Base-by-base conservation (phyloP, 2,329 filamentous ascomycete species). In the Alternaria gaisen region DNA sequence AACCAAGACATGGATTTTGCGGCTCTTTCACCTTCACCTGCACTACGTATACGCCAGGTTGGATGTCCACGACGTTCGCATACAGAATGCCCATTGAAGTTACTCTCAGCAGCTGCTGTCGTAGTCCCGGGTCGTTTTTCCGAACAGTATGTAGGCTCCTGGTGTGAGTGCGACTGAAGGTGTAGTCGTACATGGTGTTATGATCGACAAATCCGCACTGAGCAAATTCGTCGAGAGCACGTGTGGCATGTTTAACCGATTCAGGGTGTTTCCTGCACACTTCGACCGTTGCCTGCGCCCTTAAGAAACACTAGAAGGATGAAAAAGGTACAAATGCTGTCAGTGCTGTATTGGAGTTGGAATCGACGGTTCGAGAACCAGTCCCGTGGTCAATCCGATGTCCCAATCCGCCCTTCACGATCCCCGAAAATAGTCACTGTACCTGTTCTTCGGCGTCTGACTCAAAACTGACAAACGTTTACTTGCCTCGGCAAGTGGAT, bases 1-100 rank as follows among this genome's bases (percentile, higher is more conserved):
- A 28, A 32, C 40, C 16, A 22, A 5, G 9, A 3, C 18, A 9
- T 1, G 1, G 2, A 2, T 4, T 8, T 4, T 28, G 5, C 11
- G 22, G 11, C 48, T 3, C 48, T 26, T 41, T 52, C 48, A 41
- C 48, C 48, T 52, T 10, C 48, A 52, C 48, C 24, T 10, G n/a
- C 7, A 3, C 22, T 10, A 20, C 2, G n/a, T 16, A 41, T 18
- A 10, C 24, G 16, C 22, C 34, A 30, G 7, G 12, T 16, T 26
- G 12, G 9, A 14, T 20, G 24, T 30, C 14, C 12, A 7, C 34
- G 2, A 7, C 3, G n/a, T 6, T 8, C 12, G n/a, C 16, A 41
- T 11, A 24, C 36, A 5, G 6, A 1, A 26, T 16, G 11, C 36
- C 4, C 8, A 30, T 38, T 6, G 22, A 22, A 2, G 46, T 38